Base-by-base conservation (phyloP, 2,329 filamentous ascomycete species). In the Aaosphaeria pasadenensis region DNA sequence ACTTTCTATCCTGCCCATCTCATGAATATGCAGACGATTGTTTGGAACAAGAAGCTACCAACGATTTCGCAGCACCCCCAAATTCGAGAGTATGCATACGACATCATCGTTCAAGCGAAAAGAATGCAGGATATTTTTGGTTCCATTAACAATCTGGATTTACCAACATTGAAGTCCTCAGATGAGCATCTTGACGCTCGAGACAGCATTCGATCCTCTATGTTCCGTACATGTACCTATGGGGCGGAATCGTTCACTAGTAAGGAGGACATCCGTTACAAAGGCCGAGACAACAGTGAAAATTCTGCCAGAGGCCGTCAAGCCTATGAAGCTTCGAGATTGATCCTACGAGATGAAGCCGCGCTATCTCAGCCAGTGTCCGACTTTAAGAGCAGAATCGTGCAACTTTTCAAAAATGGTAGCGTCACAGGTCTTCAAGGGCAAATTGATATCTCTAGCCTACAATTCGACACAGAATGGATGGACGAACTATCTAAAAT, bases 1-100 rank as follows among this genome's bases (percentile, higher is more conserved):
- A 36, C 49, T 0, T 80, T 72, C 47, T 81, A 81, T 52, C 78
- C 78, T 0, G 42, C 44, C 4, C 45, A 74, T 4, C 42, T 65
- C 9, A 69, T 58, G 36, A 55, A 60, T 0, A 75, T 80, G 70
- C 77, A 82, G 51, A 54, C 46, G 3, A 64, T 77, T 0, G 11
- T 11, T 0, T 81, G 78, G 78, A 55, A 76, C 43, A 2, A 49
- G 0, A 5, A 62, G 0, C 53, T 81, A 1, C 65, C 73, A 1
- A 55, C 57, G 5, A 53, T 67, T 0, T 71, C 75, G 3, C 62
- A 67, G 39, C 50, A 61, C 44, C 24, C 43, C n/a, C 41, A 49
- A 4, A 66, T 73, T 36, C 50, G 54, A 2, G 28, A 24, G 1
- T 29, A 33, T 0, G 68, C 66, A 0, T 11, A 51, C 5, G 36